phyloP scores from a whole-genome alignment of 225 moss, liverwort and hornwort genomes.

The Physcomitrellopsis africana region DNA sequence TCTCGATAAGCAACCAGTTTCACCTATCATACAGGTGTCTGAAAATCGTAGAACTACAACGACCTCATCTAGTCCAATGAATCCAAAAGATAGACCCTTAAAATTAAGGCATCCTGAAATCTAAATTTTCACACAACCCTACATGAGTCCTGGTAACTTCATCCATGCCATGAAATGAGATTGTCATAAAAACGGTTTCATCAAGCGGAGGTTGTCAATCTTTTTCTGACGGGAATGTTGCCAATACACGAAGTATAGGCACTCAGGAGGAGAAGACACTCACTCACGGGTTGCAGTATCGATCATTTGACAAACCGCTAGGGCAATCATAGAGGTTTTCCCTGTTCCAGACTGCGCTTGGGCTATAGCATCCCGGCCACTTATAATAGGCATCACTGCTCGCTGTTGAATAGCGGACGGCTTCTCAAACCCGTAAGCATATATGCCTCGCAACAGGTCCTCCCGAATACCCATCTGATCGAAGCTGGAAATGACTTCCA shows the following conservation, averaged over 20 bases:
- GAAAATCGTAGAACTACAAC: conserved; percentile 4
- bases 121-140: neutral
- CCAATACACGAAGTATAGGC: conserved; percentile 14
- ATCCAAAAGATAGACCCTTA: neutral
- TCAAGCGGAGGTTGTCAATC: neutral
- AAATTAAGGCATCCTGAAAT: neutral
- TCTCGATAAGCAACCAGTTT: no score
- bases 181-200: neutral
- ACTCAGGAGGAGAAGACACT: conserved; percentile 34
- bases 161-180: neutral
- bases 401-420: conserved; percentile 84
- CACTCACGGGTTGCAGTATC: conserved; percentile 62
- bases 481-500: conserved; percentile 79
- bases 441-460: conserved; percentile 83
- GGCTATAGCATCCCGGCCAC: conserved; percentile 77
- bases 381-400: conserved; percentile 74
- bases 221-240: neutral
- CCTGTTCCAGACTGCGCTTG: conserved; percentile 88
- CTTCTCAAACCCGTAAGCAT: conserved; percentile 82
- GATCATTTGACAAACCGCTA: conserved; percentile 61
- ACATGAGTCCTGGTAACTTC: neutral
- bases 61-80: neutral
- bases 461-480: conserved; percentile 83
- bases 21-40: neutral
- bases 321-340: conserved; percentile 69